Evolutionary conservation across 495 filamentous ascomycete genomes (phyloP).

Genomic region (Xylaria longipes): DNA sequence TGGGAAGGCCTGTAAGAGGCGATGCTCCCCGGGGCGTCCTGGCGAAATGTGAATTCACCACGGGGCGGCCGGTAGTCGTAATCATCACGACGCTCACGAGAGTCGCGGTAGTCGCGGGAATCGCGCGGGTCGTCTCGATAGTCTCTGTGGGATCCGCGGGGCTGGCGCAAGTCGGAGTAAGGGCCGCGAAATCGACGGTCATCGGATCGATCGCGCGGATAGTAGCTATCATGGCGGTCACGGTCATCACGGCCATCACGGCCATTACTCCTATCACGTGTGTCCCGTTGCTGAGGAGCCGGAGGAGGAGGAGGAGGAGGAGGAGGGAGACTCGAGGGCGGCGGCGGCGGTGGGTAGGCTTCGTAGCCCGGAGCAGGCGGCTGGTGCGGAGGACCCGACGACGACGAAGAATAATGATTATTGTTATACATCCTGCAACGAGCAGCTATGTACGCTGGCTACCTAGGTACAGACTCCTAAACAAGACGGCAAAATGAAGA

Average conservation of each 20-base stretch:
- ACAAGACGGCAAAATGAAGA: neutral
- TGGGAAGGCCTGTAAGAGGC: constrained; percentile 30
- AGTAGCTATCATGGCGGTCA: constrained; percentile 4
- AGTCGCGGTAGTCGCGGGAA: neutral
- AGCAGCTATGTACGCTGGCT: neutral
- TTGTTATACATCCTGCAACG: constrained; percentile 33
- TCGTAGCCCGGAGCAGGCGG: constrained; percentile 19
- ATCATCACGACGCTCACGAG: constrained; percentile 10
- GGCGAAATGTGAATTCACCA: constrained; percentile 54
- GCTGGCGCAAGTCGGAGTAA: constrained; percentile 27
- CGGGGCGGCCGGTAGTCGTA: constrained; percentile 42
- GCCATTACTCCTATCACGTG: constrained; percentile 21
- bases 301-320: constrained; percentile 30
- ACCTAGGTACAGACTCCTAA: neutral
- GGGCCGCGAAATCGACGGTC: constrained; percentile 30
- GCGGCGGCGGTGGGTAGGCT: constrained; percentile 28
- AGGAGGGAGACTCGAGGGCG: constrained; percentile 24
- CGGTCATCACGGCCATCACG: neutral
- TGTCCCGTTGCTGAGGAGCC: constrained; percentile 32
- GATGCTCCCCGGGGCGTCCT: constrained; percentile 49
- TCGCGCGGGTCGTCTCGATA: constrained; percentile 21
- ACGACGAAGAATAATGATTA: constrained; percentile 25
- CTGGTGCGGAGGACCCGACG: constrained; percentile 30
- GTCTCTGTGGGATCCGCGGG: neutral
- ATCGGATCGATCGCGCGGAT: constrained; percentile 27